Base-by-base conservation (phyloP, 1,139 yeast species). In the Hansenula sp. region DNA sequence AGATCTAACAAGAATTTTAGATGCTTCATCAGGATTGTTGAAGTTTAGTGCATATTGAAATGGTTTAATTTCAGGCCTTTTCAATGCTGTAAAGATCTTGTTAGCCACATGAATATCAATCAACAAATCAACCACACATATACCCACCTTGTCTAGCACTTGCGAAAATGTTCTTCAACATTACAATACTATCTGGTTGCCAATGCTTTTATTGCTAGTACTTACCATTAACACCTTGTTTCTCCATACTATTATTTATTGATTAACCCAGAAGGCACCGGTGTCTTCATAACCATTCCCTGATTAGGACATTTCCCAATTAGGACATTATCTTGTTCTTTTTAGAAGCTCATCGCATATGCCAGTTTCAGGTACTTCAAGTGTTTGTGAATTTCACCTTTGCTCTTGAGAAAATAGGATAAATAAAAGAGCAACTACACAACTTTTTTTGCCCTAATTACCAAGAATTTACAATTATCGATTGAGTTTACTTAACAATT, bases 1-100 rank as follows among this genome's bases (percentile, higher is more conserved):
- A 31, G 83, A 72, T 43, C 94, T 69, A 2, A 82, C 73, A 46
- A 83, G 62, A 13, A 83, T 64, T 36, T 71, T 66, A 21, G 68
- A 63, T 37, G 79, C 56, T 50, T 61, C 80, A 56, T 56, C 64
- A 36, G 66, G 69, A 28, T 64, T 55, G 40, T 67, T 68, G 61
- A 86, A 84, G 50, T 82, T 79, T 44, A 86, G 62, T 9, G 84
- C 62, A 2, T 64, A 55, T 26, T 51, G 64, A 43, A 32, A 66
- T 61, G 42, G 68, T 43, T 42, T 55, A 49, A 33, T 24, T 17
- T 48, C 43, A 21, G 47, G 41, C 13, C 5, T 6, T 27, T 6
- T 4, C 8, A 8, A 8, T 10, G 12, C 13, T 24, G 12, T 9
- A 7, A 21, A 21, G 9, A 21, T 21, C n/a, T n/a, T n/a, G n/a